phyloP scores from a whole-genome alignment of 2,329 filamentous ascomycete species.

The Pestalotiopsis sp. region DNA sequence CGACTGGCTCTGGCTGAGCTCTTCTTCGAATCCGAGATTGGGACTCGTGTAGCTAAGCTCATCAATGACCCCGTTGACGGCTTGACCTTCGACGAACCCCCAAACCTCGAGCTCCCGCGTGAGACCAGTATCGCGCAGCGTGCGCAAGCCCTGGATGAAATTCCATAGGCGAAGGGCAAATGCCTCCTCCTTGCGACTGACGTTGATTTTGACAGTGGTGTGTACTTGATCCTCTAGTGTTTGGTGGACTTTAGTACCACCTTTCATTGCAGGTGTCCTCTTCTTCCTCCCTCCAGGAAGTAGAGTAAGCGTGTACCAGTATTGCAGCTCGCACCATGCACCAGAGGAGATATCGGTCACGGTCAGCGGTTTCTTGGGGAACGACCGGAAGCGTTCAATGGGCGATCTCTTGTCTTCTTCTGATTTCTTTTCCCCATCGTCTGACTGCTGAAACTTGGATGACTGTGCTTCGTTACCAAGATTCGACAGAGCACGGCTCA shows the following conservation, averaged over 20 bases:
- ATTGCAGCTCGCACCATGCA: constrained; percentile 95
- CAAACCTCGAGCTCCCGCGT: constrained; percentile 83
- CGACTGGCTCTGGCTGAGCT: constrained; percentile 45
- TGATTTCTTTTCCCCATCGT: background rate
- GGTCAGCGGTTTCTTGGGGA: constrained; percentile 76
- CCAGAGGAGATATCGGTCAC: constrained; percentile 89
- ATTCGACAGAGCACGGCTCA: constrained; percentile 47
- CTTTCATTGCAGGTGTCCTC: constrained; percentile 80
- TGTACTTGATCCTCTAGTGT: constrained; percentile 85
- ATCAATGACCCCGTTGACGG: constrained; percentile 91
- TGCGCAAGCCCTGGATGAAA: constrained; percentile 80
- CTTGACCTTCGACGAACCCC: constrained; percentile 79
- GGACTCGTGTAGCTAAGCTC: constrained; percentile 79
- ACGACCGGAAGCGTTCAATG: constrained; percentile 76
- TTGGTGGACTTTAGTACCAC: constrained; percentile 79
- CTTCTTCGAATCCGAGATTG: constrained; percentile 69
- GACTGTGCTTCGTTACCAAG: constrained; percentile 20
- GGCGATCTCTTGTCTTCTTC: constrained; percentile 52
- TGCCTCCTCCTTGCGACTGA: constrained; percentile 76
- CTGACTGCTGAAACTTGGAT: constrained; percentile 16
- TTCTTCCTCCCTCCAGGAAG: constrained; percentile 73
- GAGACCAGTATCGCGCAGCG: constrained; percentile 69
- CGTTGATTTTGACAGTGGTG: constrained; percentile 71
- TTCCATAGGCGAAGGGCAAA: constrained; percentile 91
- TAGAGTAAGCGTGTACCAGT: constrained; percentile 81